Conservation (phyloP, 108 stramenopile species). For the Stephanodiscus triporus region DNA sequence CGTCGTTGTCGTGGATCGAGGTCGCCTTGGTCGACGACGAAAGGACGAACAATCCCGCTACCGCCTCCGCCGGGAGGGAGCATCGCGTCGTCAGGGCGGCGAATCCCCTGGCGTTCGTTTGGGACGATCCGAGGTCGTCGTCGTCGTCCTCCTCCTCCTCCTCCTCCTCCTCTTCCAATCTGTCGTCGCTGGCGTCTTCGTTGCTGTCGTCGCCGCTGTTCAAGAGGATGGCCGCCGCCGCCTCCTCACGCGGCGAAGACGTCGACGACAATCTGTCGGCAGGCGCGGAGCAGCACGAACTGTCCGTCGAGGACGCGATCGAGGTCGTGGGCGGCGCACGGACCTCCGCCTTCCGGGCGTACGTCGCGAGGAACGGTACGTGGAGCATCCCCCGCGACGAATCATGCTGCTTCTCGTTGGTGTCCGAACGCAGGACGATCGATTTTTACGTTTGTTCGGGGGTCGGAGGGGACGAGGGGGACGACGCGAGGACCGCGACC, state of each 20-base stretch:
- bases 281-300: too few relatives aligned
- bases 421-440: constrained; percentile 17
- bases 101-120: constrained; percentile 30
- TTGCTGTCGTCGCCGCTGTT: too few relatives aligned
- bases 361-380: constrained; percentile 23
- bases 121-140: constrained; percentile 24
- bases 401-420: constrained; percentile 37
- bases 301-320: constrained; percentile 23
- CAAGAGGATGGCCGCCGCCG: too few relatives aligned
- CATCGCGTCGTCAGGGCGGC: constrained; percentile 19
- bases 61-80: not conserved
- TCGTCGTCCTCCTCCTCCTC: constrained; percentile 8
- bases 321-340: constrained; percentile 11
- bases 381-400: constrained; percentile 24
- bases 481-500: constrained; percentile 17
- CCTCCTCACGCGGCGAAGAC: too few relatives aligned
- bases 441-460: constrained; percentile 30
- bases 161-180: too few relatives aligned
- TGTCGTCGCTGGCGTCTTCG: too few relatives aligned
- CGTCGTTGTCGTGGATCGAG: constrained; percentile 25
- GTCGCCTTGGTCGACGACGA: constrained; percentile 18
- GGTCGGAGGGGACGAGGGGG: not conserved
- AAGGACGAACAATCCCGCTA: not conserved
- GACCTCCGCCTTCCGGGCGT: constrained; percentile 35
- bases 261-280: too few relatives aligned